These are phyloP conservation scores for Thinopyrum elongatum DNA, from an alignment of 176 grass and related monocot species.

Conservation along the genomic window DNA sequence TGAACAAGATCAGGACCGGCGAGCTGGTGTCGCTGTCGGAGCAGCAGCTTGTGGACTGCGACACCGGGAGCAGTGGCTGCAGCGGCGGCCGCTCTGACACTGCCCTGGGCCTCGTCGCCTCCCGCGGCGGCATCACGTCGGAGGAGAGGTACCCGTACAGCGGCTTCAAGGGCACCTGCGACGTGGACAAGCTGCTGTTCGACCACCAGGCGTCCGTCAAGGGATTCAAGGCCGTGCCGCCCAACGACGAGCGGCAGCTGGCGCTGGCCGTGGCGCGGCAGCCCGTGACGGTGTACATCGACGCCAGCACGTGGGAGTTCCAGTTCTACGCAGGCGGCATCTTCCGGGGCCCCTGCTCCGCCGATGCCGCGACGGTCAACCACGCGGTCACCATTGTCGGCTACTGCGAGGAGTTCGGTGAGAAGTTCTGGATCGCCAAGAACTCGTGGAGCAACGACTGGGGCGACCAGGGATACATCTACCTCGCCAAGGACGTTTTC, in stretches of 20 bases:
- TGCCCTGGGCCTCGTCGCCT: slow-evolving; percentile 26
- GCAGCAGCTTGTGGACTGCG: slow-evolving; percentile 40
- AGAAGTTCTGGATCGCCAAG: slow-evolving; percentile 44
- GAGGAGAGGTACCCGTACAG: slow-evolving; percentile 20
- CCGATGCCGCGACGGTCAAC: not conserved
- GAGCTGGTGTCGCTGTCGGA: slow-evolving; percentile 31
- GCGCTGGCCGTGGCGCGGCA: slow-evolving; percentile 39
- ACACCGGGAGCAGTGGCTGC: slow-evolving; percentile 22
- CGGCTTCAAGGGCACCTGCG: slow-evolving; percentile 17
- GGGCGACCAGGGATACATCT: slow-evolving; percentile 40
- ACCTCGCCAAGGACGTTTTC: slow-evolving; percentile 24
- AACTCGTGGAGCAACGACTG: slow-evolving; percentile 47
- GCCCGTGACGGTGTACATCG: slow-evolving; percentile 45
- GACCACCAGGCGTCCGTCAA: not conserved
- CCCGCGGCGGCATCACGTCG: slow-evolving; percentile 27
- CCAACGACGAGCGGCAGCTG: slow-evolving; percentile 27
- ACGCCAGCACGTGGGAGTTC: slow-evolving; percentile 15
- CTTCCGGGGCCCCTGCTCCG: slow-evolving; percentile 28
- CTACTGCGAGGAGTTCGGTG: slow-evolving; percentile 33
- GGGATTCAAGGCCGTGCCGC: slow-evolving; percentile 12
- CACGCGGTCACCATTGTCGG: slow-evolving; percentile 45
- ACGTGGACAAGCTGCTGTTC: slow-evolving; percentile 1
- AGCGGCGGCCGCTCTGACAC: slow-evolving; percentile 10
- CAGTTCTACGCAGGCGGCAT: slow-evolving; percentile 48
- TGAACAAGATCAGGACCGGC: slow-evolving; percentile 45